Percentiles rank a stretch among this genome's conserved stretches.
phyloP scores from a whole-genome alignment of 208 protist species.

The Acanthamoeba polyphaga region DNA sequence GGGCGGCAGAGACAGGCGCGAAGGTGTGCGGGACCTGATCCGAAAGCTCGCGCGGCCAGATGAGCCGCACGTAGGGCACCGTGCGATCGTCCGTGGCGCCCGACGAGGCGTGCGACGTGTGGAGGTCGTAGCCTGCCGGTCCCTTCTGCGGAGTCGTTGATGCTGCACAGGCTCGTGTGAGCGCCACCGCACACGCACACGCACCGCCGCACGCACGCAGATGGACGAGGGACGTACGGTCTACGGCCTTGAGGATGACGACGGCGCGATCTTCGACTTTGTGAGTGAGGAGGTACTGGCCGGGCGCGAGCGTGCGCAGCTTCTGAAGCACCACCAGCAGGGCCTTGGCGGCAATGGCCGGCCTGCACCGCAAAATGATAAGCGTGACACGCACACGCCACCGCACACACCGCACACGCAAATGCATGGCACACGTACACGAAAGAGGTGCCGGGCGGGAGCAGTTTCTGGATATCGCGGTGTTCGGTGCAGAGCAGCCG shows the following conservation, averaged over 20 bases:
- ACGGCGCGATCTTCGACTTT: conserved; percentile 31
- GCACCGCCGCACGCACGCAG: too few relatives aligned
- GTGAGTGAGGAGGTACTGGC: conserved; percentile 54
- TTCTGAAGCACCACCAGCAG: conserved; percentile 33
- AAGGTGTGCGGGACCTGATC: conserved; percentile 59
- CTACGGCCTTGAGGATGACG: conserved; percentile 14
- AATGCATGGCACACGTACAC: neutral
- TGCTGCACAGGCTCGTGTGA: neutral
- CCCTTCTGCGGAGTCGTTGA: too few relatives aligned
- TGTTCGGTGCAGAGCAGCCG: conserved; percentile 54
- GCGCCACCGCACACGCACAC: too few relatives aligned
- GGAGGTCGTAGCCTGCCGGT: neutral
- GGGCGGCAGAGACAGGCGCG: neutral
- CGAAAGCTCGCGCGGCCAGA: conserved; percentile 39
- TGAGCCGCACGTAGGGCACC: conserved; percentile 40
- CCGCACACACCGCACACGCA: neutral
- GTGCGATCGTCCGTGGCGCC: conserved; percentile 37
- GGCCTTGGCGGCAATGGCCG: conserved; percentile 4
- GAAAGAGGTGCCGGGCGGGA: conserved; percentile 22
- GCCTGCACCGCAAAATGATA: neutral
- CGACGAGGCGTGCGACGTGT: conserved; percentile 14
- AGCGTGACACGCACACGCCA: neutral
- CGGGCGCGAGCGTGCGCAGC: conserved; percentile 3
- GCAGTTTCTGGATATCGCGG: neutral
- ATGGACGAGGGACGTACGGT: neutral